Evolutionary conservation across 1,139 yeast species (phyloP), one percentile per base, ranked within the genome.

Genomic region (Pichia sp.): DNA sequence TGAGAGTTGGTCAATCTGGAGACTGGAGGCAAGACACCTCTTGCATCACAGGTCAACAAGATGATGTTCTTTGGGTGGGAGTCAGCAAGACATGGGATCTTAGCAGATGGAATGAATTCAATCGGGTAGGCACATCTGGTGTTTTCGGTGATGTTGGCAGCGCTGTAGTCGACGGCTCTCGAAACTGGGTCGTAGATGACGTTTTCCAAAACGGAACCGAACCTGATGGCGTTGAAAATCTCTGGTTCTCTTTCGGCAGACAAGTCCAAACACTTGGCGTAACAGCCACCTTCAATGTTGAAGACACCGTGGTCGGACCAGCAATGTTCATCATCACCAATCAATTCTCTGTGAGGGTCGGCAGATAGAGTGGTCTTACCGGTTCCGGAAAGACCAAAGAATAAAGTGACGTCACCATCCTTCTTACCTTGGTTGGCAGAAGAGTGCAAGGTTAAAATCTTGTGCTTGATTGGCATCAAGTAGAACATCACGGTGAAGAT

Each of bases 271-370:
- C 98, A 91, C 75, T 93, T 93, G 68, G 98, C 98, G 78, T 93
- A 93, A 78, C 99, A 93, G 61, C 99, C 99, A 74, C 99, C 99
- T 77, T 93, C 99, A 68, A 93, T 91, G 82, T 93, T 93, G 84
- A 93, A 93, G 57, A 93, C 97, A 76, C 99, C 99, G 62, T 87
- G 78, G 73, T 93, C 96, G 36, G 97, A 87, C 99, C 99, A 93
- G 77, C 98, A 93, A 77, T 93, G 99, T 76, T 93, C 99, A 70
- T 93, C 99, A 70, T 93, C 99, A 72, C 99, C 99, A 68, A 93
- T 93, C 71, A 93, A 82, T 70, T 82, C 75, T 74, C 99, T 87
- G 75, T 87, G 79, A 58, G 97, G 96, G 71, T 93, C 99, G 54
- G 98, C 98, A 63, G 96, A 87, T 62, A 93, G 78, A 28, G 99